These are phyloP conservation scores for Eucalyptus curtisii DNA, from an alignment of 345 rosid species.

Conservation along the genomic window DNA sequence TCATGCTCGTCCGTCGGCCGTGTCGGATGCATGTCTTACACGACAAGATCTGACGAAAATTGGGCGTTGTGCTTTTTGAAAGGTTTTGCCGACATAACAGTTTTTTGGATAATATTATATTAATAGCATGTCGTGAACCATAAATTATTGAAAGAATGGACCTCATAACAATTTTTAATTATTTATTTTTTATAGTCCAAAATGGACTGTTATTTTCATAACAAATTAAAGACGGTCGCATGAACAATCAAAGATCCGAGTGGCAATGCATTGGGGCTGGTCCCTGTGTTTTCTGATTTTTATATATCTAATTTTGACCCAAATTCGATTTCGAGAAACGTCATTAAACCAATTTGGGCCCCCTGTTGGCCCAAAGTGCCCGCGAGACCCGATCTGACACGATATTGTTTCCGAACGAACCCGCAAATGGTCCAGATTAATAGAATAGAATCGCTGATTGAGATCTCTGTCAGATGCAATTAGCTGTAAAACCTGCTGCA, in stretches of 20 bases:
- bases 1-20: no score
- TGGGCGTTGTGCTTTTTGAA: background rate
- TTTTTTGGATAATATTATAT: no score
- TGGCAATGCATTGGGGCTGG: background rate
- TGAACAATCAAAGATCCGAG: background rate
- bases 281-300: background rate
- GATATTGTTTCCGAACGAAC: background rate
- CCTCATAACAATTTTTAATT: rapidly evolving
- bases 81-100: rapidly evolving
- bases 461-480: background rate
- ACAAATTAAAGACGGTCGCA: rapidly evolving
- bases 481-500: background rate
- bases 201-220: rapidly evolving
- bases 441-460: background rate
- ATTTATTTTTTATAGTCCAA: rapidly evolving
- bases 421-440: background rate
- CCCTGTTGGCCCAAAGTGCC: background rate
- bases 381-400: background rate
- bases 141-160: no score
- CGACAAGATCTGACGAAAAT: background rate
- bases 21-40: background rate
- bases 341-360: background rate
- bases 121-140: no score
- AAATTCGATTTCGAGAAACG: background rate
- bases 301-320: background rate